Conservation (phyloP, 805 yeast genomes). For the Pichia californica region DNA sequence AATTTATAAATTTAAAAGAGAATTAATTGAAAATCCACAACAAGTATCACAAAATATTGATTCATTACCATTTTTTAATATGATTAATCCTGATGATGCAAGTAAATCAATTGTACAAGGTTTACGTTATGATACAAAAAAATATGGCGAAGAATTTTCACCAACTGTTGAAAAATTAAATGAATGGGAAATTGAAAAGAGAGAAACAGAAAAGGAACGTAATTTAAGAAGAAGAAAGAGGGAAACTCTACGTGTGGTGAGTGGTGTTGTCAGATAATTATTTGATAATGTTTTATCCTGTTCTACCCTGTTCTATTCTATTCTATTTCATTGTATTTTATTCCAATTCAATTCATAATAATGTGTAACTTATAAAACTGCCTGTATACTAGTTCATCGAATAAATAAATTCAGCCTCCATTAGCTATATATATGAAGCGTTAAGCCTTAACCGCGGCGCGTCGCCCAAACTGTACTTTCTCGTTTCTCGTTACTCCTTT, state of each 20-base stretch:
- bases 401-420: too few relatives aligned
- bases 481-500: too few relatives aligned
- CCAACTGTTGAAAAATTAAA: slow-evolving; percentile 83
- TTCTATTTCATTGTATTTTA: too few relatives aligned
- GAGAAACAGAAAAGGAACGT: slow-evolving; percentile 93
- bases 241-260: slow-evolving; percentile 64
- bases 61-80: slow-evolving; percentile 30
- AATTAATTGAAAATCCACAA: slow-evolving; percentile 56
- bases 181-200: slow-evolving; percentile 87
- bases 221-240: slow-evolving; percentile 87
- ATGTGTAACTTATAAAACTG: too few relatives aligned
- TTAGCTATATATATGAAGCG: too few relatives aligned
- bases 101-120: slow-evolving; percentile 32
- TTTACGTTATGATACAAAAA: slow-evolving; percentile 65
- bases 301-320: too few relatives aligned
- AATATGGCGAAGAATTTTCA: slow-evolving; percentile 77
- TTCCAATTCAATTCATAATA: too few relatives aligned
- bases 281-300: background rate
- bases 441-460: too few relatives aligned
- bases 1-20: slow-evolving; percentile 68
- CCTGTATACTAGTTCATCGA: too few relatives aligned
- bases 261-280: slow-evolving; percentile 9
- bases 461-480: too few relatives aligned
- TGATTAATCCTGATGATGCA: slow-evolving; percentile 24
- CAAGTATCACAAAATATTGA: slow-evolving; percentile 30